Evolutionary conservation across 2,329 filamentous ascomycete species (phyloP).

Genomic region (Onygenales sp.): DNA sequence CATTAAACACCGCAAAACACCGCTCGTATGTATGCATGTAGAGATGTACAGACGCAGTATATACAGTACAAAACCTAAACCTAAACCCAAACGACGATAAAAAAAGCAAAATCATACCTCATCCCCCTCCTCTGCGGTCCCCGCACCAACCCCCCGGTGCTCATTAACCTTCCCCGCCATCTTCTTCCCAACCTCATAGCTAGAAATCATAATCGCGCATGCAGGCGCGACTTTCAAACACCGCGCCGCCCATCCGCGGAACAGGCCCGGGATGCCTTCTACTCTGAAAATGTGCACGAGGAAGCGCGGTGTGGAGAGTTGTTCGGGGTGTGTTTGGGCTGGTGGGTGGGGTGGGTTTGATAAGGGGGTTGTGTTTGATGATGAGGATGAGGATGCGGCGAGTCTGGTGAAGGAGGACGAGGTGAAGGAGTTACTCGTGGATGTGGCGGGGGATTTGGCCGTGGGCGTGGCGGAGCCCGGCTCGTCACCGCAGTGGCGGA

Average conservation of each 20-base stretch:
- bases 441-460: conserved; percentile 7
- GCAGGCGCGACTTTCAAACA: conserved; percentile 92
- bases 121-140: not conserved
- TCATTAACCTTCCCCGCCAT: conserved; percentile 70
- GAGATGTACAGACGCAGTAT: not conserved
- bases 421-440: conserved; percentile 3
- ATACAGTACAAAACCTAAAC: not conserved
- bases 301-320: conserved; percentile 68
- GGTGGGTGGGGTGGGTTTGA: not conserved
- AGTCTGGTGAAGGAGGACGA: conserved; percentile 8
- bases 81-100: not conserved
- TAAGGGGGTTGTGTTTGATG: not conserved
- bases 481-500: conserved; percentile 47
- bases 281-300: conserved; percentile 85
- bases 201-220: conserved; percentile 98
- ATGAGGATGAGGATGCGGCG: not conserved
- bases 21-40: not conserved
- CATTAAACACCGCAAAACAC: no score
- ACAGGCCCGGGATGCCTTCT: conserved; percentile 72
- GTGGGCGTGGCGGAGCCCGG: conserved; percentile 12
- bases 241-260: conserved; percentile 83
- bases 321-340: conserved; percentile 49
- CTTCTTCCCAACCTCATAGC: conserved; percentile 91
- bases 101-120: not conserved
- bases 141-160: conserved; percentile 11